These are phyloP conservation scores for Gossypium davidsonii DNA, from an alignment of 441 rosid species.

Conservation along the genomic window DNA sequence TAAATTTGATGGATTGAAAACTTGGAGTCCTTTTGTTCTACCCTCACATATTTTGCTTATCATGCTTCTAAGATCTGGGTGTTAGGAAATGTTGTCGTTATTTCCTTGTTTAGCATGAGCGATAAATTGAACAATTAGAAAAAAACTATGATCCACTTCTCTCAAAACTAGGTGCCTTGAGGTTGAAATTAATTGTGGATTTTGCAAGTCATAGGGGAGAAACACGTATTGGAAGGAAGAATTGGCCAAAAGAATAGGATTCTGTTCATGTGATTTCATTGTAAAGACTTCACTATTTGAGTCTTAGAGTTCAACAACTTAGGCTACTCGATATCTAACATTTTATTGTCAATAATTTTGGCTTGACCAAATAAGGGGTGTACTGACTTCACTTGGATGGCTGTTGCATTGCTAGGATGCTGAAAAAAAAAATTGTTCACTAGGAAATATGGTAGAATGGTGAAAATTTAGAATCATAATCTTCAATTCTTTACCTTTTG, in stretches of 20 bases:
- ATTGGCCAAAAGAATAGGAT: not conserved
- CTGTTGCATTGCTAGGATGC: not conserved
- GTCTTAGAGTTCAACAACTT: not conserved
- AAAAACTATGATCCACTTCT: not conserved
- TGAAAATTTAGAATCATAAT: not conserved
- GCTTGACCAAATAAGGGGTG: not conserved
- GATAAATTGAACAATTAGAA: not conserved
- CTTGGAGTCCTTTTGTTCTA: not conserved
- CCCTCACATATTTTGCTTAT: not conserved
- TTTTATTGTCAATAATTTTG: not conserved
- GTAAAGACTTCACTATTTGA: not conserved
- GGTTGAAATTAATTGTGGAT: not conserved
- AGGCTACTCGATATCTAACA: not conserved
- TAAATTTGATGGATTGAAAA: not conserved
- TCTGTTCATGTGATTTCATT: not conserved
- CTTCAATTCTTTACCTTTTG: not conserved
- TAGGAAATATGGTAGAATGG: not conserved
- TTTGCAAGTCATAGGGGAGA: not conserved
- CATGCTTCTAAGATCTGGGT: not conserved
- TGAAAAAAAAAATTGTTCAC: not conserved
- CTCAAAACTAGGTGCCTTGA: not conserved
- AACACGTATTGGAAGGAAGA: not conserved
- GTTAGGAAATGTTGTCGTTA: not conserved
- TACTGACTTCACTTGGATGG: not conserved
- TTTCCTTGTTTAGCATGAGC: not conserved